Conservation (phyloP, 495 filamentous ascomycete species). For the Daldinia vernicosa region DNA sequence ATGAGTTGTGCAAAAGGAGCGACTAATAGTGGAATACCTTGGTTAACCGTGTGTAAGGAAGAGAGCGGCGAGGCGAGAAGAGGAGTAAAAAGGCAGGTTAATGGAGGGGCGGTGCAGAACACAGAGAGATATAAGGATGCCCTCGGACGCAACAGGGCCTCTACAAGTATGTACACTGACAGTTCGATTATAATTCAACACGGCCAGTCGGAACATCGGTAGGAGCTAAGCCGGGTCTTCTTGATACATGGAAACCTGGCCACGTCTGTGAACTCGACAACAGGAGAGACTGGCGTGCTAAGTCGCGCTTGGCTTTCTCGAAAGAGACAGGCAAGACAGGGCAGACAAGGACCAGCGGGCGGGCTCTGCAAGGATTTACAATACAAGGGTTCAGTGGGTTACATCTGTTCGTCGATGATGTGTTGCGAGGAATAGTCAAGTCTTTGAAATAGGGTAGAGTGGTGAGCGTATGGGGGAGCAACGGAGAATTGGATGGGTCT, state of each 20-base stretch:
- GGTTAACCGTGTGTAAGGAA: conserved; percentile 49
- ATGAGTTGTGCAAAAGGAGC: conserved; percentile 51
- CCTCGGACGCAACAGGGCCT: conserved; percentile 47
- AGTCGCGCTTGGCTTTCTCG: conserved; percentile 54
- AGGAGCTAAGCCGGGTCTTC: conserved; percentile 61
- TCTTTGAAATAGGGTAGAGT: conserved; percentile 34
- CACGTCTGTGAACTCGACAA: conserved; percentile 55
- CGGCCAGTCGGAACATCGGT: conserved; percentile 60
- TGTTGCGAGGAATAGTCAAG: conserved; percentile 47
- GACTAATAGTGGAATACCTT: conserved; percentile 54
- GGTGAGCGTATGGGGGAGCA: conserved; percentile 45
- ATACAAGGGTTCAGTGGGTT: conserved; percentile 52
- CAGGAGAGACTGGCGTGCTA: conserved; percentile 56
- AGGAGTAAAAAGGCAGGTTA: conserved; percentile 45
- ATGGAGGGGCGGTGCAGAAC: conserved; percentile 56
- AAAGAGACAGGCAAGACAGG: conserved; percentile 46
- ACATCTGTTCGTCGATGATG: conserved; percentile 58
- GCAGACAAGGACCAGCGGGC: conserved; percentile 49
- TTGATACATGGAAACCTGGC: conserved; percentile 58
- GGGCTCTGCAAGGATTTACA: conserved; percentile 48
- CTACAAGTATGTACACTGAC: conserved; percentile 42
- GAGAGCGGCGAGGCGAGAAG: conserved; percentile 46
- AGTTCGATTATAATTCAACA: conserved; percentile 51
- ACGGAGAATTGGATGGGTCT: conserved; percentile 46
- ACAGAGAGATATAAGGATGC: conserved; percentile 60